Evolutionary conservation across 441 rosid species (phyloP), one percentile per base, ranked within the genome.

Genomic region (Manihot esculenta): DNA sequence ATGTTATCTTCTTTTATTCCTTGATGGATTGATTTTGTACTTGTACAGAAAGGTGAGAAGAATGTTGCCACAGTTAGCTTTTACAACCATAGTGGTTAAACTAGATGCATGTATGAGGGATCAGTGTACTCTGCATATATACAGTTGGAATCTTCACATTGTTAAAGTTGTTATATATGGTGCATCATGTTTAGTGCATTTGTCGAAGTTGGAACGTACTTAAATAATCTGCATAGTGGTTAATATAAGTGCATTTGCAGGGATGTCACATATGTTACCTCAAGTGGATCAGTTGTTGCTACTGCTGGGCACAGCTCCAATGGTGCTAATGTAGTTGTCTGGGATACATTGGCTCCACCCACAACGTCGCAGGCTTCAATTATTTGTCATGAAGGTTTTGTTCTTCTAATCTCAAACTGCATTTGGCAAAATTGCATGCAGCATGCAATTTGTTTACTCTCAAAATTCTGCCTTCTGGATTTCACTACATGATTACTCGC

Each of bases 301-400:
- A 89, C 97, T 23, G 85, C 96, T 64, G 98, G 99, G 79, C 80
- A 78, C 80, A 90, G 92, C 82, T 84, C 93, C 57, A 94, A 85
- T 76, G 88, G 92, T 79, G 87, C 81, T 73, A 94, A 92, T 81
- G 97, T 88, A 49, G 97, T 94, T 65, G 77, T 94, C 72, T 94
- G 99, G 99, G 99, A 94, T 80, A 92, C 97, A 51, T 76, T 90
- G 82, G 99, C 98, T 77, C 99, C 97, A 3, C 91, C 99, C 61
- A 80, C 94, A 74, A 90, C 94, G 63, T 90, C 97, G 8, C 93
- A 77, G 67, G 97, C 99, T 76, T 88, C 97, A 69, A 87, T 90
- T 76, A 71, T 77, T 68, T 90, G 97, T 78, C 98, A 94, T 83
- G 96, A 94, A 86, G 99, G 97, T 94, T 70, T 71, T 70, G 68